Base-by-base conservation (phyloP, 768 basidiomycete genomes). In the Russula sp. region DNA sequence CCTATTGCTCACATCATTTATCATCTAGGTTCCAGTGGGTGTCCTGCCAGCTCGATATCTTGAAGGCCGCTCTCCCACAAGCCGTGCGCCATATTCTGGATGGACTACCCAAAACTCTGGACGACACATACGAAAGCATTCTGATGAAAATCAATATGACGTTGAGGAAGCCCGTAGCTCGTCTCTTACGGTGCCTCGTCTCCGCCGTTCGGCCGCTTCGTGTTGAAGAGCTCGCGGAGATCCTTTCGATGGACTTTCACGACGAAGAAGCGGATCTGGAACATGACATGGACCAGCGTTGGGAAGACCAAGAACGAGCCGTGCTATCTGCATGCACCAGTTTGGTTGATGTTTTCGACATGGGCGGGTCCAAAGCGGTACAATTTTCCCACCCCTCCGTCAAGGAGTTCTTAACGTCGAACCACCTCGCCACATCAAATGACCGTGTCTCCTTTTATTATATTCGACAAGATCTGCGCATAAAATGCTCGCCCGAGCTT, bases 191-290 rank as follows among this genome's bases (percentile, higher is more conserved):
- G 2, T 63, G 62, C 5, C 42, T 62, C n/a, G 9, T 22, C 5
- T 32, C 22, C 10, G 30, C 61, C 16, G 4, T 49, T n/a, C 44
- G 54, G 1, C 60, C 60, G 9, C 60, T 61, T 22, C 36, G 38
- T 22, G 59, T 61, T 4, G 51, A 52, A n/a, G 60, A 61, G 13
- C 28, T 34, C 13, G 60, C 52, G 18, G 60, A 61, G 22, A 11
- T 61, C 28, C 52, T 54, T 20, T 52, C 53, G 14, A 20, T 50
- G 10, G 40, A 61, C 30, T 44, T 54, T 9, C 7, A 24, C 14
- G 20, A 24, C 6, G 24, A 34, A n/a, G 26, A 13, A 9, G 13
- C 4, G 2, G 32, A 54, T 32, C 60, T 40, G 8, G 44, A 30
- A 18, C 13, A 51, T 18, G 7, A 44, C n/a, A 2, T 20, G 7